Evolutionary conservation across 495 filamentous ascomycete species (phyloP), one percentile per base, ranked within the genome.

Genomic region (Hypoxylon intermedium): DNA sequence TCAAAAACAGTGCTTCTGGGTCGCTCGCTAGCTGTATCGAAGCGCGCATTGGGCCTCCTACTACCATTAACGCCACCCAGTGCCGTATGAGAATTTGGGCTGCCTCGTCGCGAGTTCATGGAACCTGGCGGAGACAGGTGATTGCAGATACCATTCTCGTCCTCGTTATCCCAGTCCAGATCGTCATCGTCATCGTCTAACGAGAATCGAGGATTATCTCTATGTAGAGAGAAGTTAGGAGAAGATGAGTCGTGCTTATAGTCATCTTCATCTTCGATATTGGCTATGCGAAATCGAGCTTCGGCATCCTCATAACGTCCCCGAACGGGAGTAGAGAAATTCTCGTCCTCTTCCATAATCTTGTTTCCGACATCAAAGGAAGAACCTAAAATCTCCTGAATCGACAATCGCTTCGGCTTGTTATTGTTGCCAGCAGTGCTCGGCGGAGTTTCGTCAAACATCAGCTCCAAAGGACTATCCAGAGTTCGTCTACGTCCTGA

Each of bases 371-470:
- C 76, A 43, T 83, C 79, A 65, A 74, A 79, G 9, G 77, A 72
- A 1, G 67, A 71, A 1, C 78, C 79, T 5, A 82, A 44, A 24
- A 82, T 79, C 48, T 79, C 79, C 41, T 85, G 80, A 19, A 89
- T 79, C 7, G 83, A 83, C 31, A 82, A 67, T 33, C 86, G 70
- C 70, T 85, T 88, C 33, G 82, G 77, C 60, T 83, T 85, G 28
- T 64, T 77, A 59, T 60, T 64, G 18, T 82, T 73, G 37, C 78
- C 72, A 4, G 79, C 67, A 5, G 76, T 77, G 43, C 74, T 73
- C 9, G 87, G 82, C 23, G 83, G 85, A 12, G 86, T 86, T 48
- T 90, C 86, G 72, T 96, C 86, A 75, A 97, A 97, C 75, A 97
- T 91, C 1, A 85, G 88, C 53, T 97, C 92, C 21, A 96, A 82